These are phyloP conservation scores for Umbelopsis sp. DNA, from an alignment of 192 early-diverging fungal species.

Conservation along the genomic window DNA sequence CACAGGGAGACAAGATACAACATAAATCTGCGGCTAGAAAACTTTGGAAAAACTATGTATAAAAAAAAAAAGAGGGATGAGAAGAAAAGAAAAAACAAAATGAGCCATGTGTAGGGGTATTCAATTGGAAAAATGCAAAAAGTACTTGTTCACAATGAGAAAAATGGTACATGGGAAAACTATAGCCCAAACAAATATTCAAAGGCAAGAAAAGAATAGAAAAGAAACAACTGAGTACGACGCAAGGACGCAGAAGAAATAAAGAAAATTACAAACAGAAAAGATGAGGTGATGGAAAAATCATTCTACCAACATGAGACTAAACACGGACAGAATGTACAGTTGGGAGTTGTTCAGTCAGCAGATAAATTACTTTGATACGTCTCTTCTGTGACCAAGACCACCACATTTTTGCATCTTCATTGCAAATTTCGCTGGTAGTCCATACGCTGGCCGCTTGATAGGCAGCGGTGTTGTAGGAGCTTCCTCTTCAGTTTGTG, in stretches of 20 bases:
- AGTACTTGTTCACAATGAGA: constrained; percentile 18
- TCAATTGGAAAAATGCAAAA: neutral
- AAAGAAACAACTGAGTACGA: neutral
- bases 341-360: neutral
- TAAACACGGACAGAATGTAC: constrained; percentile 17
- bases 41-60: neutral
- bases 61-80: neutral
- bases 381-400: constrained; percentile 10
- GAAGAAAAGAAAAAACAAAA: neutral
- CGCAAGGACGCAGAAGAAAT: neutral
- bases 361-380: constrained; percentile 3
- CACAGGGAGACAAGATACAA: neutral
- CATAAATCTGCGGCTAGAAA: neutral
- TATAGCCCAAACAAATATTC: constrained; percentile 3
- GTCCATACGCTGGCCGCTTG: constrained; percentile 25
- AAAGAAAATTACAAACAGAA: constrained; percentile 3
- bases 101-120: constrained; percentile 4
- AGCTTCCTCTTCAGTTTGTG: neutral
- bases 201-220: neutral
- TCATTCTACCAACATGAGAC: neutral
- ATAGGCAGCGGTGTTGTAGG: constrained; percentile 22
- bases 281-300: neutral
- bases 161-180: constrained; percentile 13
- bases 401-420: constrained; percentile 39
- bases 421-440: constrained; percentile 46